Evolutionary conservation across 2,329 filamentous ascomycete species (phyloP).

Genomic region (Dryadomyces quercus-mongolicae): DNA sequence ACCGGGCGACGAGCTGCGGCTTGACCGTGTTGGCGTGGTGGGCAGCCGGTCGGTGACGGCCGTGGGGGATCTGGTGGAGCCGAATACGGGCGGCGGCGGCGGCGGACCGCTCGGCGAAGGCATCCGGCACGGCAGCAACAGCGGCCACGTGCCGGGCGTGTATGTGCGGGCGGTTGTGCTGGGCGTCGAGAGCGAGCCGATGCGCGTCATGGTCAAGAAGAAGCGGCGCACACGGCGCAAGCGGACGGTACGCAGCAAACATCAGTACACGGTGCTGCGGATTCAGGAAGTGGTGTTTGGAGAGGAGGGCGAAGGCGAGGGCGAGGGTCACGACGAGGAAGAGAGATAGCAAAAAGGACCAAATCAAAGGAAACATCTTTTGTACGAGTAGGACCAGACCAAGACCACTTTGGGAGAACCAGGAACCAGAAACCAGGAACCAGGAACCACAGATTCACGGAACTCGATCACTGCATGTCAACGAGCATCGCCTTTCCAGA

Average conservation of each 20-base stretch:
- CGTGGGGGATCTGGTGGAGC: not conserved
- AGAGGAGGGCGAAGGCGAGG: not conserved
- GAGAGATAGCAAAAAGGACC: not conserved
- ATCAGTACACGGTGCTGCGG: constrained; percentile 73
- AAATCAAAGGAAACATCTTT: not conserved
- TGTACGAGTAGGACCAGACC: too few relatives aligned
- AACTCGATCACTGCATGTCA: not conserved
- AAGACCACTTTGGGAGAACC: too few relatives aligned
- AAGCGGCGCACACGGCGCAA: constrained; percentile 64
- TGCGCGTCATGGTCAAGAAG: constrained; percentile 69
- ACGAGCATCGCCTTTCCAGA: not conserved
- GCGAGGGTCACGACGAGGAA: not conserved
- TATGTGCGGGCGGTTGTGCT: constrained; percentile 53
- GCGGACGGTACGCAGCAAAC: constrained; percentile 77
- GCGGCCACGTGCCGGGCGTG: constrained; percentile 7
- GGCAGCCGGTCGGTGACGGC: constrained; percentile 47
- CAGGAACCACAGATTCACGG: not conserved
- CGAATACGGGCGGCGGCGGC: not conserved
- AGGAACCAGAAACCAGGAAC: too few relatives aligned
- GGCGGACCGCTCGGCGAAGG: not conserved
- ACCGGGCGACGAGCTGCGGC: constrained; percentile 73
- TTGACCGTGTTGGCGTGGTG: constrained; percentile 73
- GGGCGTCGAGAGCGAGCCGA: constrained; percentile 69
- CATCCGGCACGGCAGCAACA: not conserved
- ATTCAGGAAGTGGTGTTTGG: constrained; percentile 49